Evolutionary conservation across 2,329 filamentous ascomycete species (phyloP).

Genomic region (Neurospora crassa): DNA sequence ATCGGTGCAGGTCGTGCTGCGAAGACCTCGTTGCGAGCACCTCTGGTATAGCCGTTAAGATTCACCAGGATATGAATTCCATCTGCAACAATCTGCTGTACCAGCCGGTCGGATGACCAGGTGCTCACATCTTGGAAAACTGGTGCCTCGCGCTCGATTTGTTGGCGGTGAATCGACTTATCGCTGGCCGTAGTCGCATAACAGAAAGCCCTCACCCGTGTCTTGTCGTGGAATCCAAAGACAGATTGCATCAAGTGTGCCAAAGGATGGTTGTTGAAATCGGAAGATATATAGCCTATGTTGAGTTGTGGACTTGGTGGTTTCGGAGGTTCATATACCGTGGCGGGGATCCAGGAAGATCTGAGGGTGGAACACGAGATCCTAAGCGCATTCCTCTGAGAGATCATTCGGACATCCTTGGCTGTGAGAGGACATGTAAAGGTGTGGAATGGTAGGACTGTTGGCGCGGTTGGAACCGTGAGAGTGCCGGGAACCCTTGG

Average conservation of each 20-base stretch:
- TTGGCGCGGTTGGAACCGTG: constrained; percentile 77
- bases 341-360: constrained; percentile 73
- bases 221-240: constrained; percentile 76
- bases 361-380: constrained; percentile 87
- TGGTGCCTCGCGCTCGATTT: constrained; percentile 88
- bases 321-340: constrained; percentile 74
- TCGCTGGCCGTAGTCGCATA: constrained; percentile 94
- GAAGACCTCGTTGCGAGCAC: constrained; percentile 95
- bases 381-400: constrained; percentile 83
- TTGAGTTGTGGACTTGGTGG: constrained; percentile 79
- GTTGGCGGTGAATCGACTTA: constrained; percentile 75
- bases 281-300: constrained; percentile 92
- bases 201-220: constrained; percentile 74
- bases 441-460: constrained; percentile 92
- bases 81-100: constrained; percentile 78
- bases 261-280: constrained; percentile 97
- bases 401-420: constrained; percentile 86
- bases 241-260: constrained; percentile 98
- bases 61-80: constrained; percentile 93
- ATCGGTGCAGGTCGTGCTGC: constrained; percentile 89
- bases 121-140: constrained; percentile 80
- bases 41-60: constrained; percentile 94
- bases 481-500: constrained; percentile 65
- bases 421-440: constrained; percentile 92
- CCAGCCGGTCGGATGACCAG: constrained; percentile 77